phyloP scores from a whole-genome alignment of 78 protist species.

The Dictyostelium capitatum region DNA sequence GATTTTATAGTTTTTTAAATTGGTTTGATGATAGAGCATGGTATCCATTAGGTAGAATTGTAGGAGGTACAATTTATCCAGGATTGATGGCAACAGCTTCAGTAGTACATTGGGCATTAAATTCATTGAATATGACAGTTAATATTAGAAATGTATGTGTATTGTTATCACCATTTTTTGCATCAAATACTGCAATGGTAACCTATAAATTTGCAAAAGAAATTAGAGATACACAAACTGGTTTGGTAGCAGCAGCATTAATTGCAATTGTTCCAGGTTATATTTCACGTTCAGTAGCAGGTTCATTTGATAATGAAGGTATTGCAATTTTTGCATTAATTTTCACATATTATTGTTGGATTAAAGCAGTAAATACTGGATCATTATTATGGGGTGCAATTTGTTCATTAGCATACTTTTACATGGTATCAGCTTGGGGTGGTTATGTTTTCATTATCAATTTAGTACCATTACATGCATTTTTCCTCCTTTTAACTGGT shows the following conservation, averaged over 20 bases:
- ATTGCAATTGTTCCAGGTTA: slow-evolving; percentile 97
- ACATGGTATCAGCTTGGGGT: slow-evolving; percentile 99
- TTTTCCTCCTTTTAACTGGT: slow-evolving; percentile 90
- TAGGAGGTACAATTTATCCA: slow-evolving; percentile 99
- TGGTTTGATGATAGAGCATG: slow-evolving; percentile 98
- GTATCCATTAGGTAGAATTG: slow-evolving; percentile 99
- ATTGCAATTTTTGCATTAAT: slow-evolving; percentile 98
- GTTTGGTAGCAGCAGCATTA: slow-evolving; percentile 95
- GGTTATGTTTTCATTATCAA: slow-evolving; percentile 99
- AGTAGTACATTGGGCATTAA: slow-evolving; percentile 85
- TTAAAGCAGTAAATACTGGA: slow-evolving; percentile 93
- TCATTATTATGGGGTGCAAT: slow-evolving; percentile 80
- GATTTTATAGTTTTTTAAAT: slow-evolving; percentile 94
- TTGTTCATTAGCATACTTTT: slow-evolving; percentile 93
- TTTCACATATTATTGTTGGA: slow-evolving; percentile 94
- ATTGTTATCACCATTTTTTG: slow-evolving; percentile 95
- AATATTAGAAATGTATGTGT: slow-evolving; percentile 97
- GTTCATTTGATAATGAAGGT: slow-evolving; percentile 99
- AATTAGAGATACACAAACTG: slow-evolving; percentile 85
- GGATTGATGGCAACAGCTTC: slow-evolving; percentile 98
- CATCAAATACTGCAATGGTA: slow-evolving; percentile 91
- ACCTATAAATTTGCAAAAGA: slow-evolving; percentile 87
- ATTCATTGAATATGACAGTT: slow-evolving; percentile 88
- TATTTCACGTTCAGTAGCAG: slow-evolving; percentile 99
- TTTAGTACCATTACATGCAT: slow-evolving; percentile 96